Base-by-base conservation (phyloP, 139 green algal genomes). In the Mesostigma viride region DNA sequence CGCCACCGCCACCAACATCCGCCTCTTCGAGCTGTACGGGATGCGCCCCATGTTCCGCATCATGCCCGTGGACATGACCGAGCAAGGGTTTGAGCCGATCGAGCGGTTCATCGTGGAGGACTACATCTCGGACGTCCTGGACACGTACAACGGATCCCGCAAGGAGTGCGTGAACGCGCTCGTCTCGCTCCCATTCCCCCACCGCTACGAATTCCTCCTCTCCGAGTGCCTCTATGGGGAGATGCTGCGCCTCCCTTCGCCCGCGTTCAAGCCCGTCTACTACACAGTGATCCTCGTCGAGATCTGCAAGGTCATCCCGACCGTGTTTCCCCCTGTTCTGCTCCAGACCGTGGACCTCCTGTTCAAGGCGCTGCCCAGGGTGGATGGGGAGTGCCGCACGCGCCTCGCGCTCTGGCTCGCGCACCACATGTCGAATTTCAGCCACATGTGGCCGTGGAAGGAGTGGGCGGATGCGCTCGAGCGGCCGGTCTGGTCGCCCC, bases 391-490 rank as follows among this genome's bases (percentile, higher is more conserved):
- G 74, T 82, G 92, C 57, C 68, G 72, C 31, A 30, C 45, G 5
- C 79, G 87, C 33, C 60, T 95, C 47, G 76, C 84, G 2, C 75
- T 85, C 14, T 96, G 88, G 88, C 81, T 95, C 56, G 80, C 87
- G n/a, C 90, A 91, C 77, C 90, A 95, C 79, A 76, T 95, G 33
- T 88, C 76, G 61, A 90, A 91, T 76, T 91, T 92, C 57, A 68
- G 88, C 24, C 95, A 85, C 69, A 62, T 87, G 70, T 97, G 91
- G 91, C 89, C 89, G 28, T 97, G 91, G 91, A 68, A 82, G 53
- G 81, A 79, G 77, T 95, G 86, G 83, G 68, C 34, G 4, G 63
- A 77, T 65, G 85, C 91, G 26, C 57, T 88, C 44, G 67, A 83
- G 26, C 81, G 82, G 33, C 81, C 88, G 3, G 27, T 76, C 1